Evolutionary conservation across 2,329 filamentous ascomycete species (phyloP).

Genomic region (Samsoniella hepiali): DNA sequence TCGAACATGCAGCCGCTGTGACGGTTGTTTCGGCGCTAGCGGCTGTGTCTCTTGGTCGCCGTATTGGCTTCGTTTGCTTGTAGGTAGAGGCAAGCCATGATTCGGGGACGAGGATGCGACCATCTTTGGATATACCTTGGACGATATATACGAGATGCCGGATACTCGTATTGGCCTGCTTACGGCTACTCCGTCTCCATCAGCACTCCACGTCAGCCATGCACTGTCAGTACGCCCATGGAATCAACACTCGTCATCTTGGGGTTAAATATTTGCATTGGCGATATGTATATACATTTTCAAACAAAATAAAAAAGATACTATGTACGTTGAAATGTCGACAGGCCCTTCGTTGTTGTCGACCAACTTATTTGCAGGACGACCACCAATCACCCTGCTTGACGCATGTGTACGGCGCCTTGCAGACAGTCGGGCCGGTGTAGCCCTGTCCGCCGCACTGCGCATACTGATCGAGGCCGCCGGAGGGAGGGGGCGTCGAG

Average conservation of each 20-base stretch:
- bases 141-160: no score
- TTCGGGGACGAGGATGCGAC: no score
- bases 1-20: no score
- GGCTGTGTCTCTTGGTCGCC: no score
- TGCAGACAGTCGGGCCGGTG: slow-evolving; percentile 24
- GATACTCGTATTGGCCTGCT: no score
- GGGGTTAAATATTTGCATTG: neutral
- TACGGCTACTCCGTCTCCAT: no score
- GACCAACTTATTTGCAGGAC: slow-evolving; percentile 20
- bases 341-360: neutral
- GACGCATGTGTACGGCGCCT: slow-evolving; percentile 26
- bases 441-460: slow-evolving; percentile 27
- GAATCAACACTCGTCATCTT: neutral
- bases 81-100: no score
- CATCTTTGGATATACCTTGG: no score
- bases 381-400: slow-evolving; percentile 24
- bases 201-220: neutral
- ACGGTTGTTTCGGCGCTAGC: no score
- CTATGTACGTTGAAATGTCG: slow-evolving; percentile 3
- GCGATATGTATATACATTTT: slow-evolving; percentile 2
- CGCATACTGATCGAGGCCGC: slow-evolving; percentile 25
- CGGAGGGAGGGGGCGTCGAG: slow-evolving; percentile 16
- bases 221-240: neutral
- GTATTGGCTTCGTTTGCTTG: no score
- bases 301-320: neutral